These are phyloP conservation scores for Marasmius oreades DNA, from an alignment of 1,284 basidiomycete species.

Conservation along the genomic window DNA sequence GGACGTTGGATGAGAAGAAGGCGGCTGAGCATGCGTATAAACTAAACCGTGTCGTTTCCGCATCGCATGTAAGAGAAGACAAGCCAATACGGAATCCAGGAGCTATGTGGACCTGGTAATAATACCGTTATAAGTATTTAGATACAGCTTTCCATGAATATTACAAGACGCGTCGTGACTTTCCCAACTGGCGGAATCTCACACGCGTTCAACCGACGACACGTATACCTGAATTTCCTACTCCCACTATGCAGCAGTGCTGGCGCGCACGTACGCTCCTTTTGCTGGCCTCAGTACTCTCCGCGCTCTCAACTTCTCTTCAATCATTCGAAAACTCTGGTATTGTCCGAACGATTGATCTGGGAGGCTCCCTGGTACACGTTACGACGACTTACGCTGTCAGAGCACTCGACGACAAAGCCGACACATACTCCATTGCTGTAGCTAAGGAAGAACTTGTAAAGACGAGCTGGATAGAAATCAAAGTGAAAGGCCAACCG, in stretches of 20 bases:
- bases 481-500: conserved; percentile 69
- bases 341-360: conserved; percentile 82
- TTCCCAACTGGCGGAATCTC: too few species aligned
- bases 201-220: conserved; percentile 2
- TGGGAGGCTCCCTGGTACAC: conserved; percentile 82
- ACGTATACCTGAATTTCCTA: conserved; percentile 10
- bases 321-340: conserved; percentile 80
- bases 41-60: conserved; percentile 74
- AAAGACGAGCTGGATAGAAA: conserved; percentile 78
- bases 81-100: conserved; percentile 74
- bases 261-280: conserved; percentile 39
- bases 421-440: conserved; percentile 68
- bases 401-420: conserved; percentile 62
- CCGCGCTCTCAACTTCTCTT: conserved; percentile 24
- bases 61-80: conserved; percentile 77
- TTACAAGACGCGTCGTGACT: not conserved
- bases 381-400: conserved; percentile 86
- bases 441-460: conserved; percentile 61
- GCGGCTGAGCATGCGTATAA: conserved; percentile 62
- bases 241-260: conserved; percentile 33
- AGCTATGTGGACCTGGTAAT: conserved; percentile 82
- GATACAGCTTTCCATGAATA: not conserved
- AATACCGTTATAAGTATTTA: not conserved
- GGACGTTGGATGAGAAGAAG: conserved; percentile 71
- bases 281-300: conserved; percentile 27